Conservation (phyloP, 2,329 filamentous ascomycete species). For the Cladosporium sp. region DNA sequence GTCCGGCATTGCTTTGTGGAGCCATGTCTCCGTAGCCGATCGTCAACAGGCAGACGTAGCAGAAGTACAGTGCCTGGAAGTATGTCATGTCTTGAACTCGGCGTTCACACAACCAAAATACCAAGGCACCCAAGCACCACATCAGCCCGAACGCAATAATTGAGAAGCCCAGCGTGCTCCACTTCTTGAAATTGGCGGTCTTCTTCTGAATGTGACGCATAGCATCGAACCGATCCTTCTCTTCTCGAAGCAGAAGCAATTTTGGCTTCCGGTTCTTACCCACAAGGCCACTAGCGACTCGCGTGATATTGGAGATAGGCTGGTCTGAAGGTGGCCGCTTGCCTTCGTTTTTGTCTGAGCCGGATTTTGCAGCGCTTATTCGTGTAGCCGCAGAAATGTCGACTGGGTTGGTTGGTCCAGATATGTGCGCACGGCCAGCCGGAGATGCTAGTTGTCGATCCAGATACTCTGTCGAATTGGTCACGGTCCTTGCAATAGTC, state of each 20-base stretch:
- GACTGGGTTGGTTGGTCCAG: constrained; percentile 15
- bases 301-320: constrained; percentile 15
- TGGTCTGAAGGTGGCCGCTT: constrained; percentile 6
- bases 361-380: constrained; percentile 12
- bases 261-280: constrained; percentile 28
- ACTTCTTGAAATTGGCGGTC: constrained; percentile 63
- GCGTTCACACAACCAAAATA: constrained; percentile 64
- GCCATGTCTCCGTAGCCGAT: constrained; percentile 82
- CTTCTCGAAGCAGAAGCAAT: constrained; percentile 53
- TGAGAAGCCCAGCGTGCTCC: constrained; percentile 69
- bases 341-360: background rate
- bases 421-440: constrained; percentile 12
- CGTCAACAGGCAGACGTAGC: constrained; percentile 76
- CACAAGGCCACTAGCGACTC: constrained; percentile 11
- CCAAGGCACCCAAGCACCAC: constrained; percentile 74
- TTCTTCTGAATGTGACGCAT: constrained; percentile 72
- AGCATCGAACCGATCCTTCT: constrained; percentile 37
- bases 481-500: constrained; percentile 39
- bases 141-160: constrained; percentile 65
- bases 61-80: constrained; percentile 80
- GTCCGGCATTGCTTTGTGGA: constrained; percentile 71
- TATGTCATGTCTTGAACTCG: constrained; percentile 60
- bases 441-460: background rate
- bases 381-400: constrained; percentile 14
- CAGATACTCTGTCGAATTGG: constrained; percentile 2